phyloP scores from a whole-genome alignment of 2,329 filamentous ascomycete genomes.

The Aspergillus felis region DNA sequence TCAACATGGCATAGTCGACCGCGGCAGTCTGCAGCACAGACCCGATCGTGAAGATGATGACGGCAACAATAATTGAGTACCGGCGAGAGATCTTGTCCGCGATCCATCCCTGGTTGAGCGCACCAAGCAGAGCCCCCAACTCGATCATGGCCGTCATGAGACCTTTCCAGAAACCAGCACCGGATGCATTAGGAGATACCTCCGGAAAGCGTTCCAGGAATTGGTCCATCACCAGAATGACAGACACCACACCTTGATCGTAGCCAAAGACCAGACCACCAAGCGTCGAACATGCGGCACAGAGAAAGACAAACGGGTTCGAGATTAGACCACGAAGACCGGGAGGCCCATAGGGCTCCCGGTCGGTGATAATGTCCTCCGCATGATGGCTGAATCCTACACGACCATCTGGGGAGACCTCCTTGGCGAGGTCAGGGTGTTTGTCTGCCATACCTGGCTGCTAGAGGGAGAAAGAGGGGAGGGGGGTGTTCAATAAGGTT shows the following conservation, averaged over 20 bases:
- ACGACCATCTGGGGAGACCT: constrained; percentile 13
- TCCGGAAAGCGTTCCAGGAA: constrained; percentile 46
- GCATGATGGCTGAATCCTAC: constrained; percentile 33
- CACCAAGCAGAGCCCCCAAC: constrained; percentile 48
- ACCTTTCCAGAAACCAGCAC: constrained; percentile 41
- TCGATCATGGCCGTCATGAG: constrained; percentile 54
- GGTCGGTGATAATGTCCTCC: constrained; percentile 25
- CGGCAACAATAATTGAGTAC: constrained; percentile 50
- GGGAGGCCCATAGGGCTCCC: constrained; percentile 31
- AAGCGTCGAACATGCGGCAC: constrained; percentile 49
- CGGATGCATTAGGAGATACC: constrained; percentile 37
- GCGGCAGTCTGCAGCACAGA: constrained; percentile 51
- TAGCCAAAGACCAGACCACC: constrained; percentile 51
- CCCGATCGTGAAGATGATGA: constrained; percentile 50
- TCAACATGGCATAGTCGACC: constrained; percentile 49
- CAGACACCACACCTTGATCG: constrained; percentile 43
- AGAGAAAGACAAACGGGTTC: constrained; percentile 49
- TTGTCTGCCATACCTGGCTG: constrained; percentile 18
- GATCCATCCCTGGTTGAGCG: constrained; percentile 47
- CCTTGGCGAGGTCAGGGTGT: constrained; percentile 11
- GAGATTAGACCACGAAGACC: constrained; percentile 47
- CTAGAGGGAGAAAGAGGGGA: neutral
- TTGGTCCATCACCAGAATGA: constrained; percentile 52
- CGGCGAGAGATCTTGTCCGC: constrained; percentile 52
- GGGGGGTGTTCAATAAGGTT: neutral